Percentiles rank a stretch among this genome's conserved stretches.
These are phyloP conservation scores for Penicillium soppii DNA, from an alignment of 495 filamentous ascomycete genomes.

Conservation along the genomic window DNA sequence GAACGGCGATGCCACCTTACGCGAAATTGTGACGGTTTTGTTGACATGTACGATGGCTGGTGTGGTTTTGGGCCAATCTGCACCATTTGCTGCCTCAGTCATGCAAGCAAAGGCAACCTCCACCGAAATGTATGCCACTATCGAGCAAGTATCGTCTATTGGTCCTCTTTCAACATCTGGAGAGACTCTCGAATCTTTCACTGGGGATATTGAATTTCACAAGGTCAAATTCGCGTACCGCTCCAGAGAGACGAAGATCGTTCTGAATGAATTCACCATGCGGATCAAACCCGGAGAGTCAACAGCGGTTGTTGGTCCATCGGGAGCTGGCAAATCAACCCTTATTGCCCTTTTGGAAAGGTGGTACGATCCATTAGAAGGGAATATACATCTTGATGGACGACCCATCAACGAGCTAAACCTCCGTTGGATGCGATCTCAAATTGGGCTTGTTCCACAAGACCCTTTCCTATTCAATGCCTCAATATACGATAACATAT, in stretches of 20 bases:
- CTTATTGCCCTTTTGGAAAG: constrained; percentile 62
- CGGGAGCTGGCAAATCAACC: constrained; percentile 64
- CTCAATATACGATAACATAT: too few relatives aligned
- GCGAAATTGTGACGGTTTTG: too few relatives aligned
- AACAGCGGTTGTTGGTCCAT: constrained; percentile 57
- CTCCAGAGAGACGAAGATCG: background rate
- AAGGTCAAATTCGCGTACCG: background rate
- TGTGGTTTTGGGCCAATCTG: too few relatives aligned
- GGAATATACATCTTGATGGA: constrained; percentile 48
- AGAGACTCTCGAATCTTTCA: too few relatives aligned
- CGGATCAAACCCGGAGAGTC: constrained; percentile 35
- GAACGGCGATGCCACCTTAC: too few relatives aligned
- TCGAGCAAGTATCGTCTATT: background rate
- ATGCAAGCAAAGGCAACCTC: too few relatives aligned
- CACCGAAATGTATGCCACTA: background rate
- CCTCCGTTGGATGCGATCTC: constrained; percentile 75
- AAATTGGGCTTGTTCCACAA: constrained; percentile 69
- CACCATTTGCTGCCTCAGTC: too few relatives aligned
- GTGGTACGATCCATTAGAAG: constrained; percentile 55
- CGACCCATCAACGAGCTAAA: constrained; percentile 60
- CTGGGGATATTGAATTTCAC: background rate
- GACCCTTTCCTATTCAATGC: constrained; percentile 55
- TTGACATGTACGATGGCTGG: too few relatives aligned
- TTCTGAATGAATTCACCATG: background rate
- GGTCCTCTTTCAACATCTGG: too few relatives aligned